Evolutionary conservation across 2,329 filamentous ascomycete genomes (phyloP).

Genomic region (Mollisia scopiformis): DNA sequence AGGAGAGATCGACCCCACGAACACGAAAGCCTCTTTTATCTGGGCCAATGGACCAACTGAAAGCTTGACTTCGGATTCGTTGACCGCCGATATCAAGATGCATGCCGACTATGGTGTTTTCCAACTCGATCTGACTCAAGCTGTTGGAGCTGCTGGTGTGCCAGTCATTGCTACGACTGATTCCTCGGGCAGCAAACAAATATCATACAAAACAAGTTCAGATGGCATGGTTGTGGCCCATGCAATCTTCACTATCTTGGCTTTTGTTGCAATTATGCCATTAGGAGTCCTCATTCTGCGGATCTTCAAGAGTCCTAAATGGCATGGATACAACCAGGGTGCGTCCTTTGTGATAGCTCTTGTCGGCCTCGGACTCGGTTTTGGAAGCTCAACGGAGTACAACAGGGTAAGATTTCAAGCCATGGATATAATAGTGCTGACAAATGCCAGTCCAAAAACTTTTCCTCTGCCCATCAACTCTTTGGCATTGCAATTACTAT

Average conservation of each 20-base stretch:
- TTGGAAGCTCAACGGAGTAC: slow-evolving; percentile 51
- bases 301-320: slow-evolving; percentile 52
- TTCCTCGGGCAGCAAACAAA: slow-evolving; percentile 43
- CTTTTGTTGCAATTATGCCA: slow-evolving; percentile 58
- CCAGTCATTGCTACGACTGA: slow-evolving; percentile 39
- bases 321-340: slow-evolving; percentile 58
- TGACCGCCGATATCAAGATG: too few relatives aligned
- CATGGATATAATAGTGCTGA: background rate
- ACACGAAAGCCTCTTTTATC: too few relatives aligned
- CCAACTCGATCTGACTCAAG: slow-evolving; percentile 55
- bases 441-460: slow-evolving; percentile 50
- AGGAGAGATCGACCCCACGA: too few relatives aligned
- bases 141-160: slow-evolving; percentile 48
- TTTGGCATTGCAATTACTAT: slow-evolving; percentile 58
- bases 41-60: too few relatives aligned
- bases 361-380: slow-evolving; percentile 53
- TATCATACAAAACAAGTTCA: slow-evolving; percentile 36
- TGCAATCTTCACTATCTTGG: slow-evolving; percentile 54
- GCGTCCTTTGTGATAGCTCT: slow-evolving; percentile 52
- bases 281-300: slow-evolving; percentile 57
- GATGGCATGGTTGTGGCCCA: slow-evolving; percentile 37
- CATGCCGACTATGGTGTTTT: too few relatives aligned
- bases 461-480: slow-evolving; percentile 59
- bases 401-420: slow-evolving; percentile 49
- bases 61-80: too few relatives aligned